Evolutionary conservation across 169 alveolate species (phyloP).

Genomic region (Eimeria praecox): DNA sequence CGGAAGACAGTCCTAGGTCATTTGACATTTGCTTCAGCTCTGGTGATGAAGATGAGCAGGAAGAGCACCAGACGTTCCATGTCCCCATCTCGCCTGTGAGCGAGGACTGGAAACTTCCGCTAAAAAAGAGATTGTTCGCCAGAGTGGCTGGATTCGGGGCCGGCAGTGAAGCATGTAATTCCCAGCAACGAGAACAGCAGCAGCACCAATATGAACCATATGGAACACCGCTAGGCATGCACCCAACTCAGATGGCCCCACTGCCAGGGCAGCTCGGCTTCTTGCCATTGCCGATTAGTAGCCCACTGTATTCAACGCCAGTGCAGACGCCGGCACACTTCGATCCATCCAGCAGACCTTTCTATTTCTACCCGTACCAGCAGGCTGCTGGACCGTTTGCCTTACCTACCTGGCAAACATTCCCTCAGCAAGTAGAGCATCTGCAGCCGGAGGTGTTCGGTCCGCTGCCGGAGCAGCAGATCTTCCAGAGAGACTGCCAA

Average conservation of each 20-base stretch:
- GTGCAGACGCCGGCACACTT: neutral
- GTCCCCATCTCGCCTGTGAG: neutral
- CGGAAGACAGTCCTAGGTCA: neutral
- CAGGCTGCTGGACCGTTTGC: neutral
- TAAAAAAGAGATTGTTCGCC: neutral
- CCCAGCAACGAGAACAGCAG: neutral
- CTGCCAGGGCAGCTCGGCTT: neutral
- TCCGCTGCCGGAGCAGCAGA: conserved; percentile 1
- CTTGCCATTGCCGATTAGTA: neutral
- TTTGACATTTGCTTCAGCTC: neutral
- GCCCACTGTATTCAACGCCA: neutral
- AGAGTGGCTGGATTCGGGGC: neutral
- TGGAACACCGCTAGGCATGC: neutral
- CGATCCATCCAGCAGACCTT: neutral
- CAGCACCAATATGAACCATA: neutral
- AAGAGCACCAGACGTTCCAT: neutral
- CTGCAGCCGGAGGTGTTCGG: neutral
- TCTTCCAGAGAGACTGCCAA: neutral
- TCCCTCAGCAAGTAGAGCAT: neutral
- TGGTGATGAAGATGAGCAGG: neutral
- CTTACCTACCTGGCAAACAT: neutral
- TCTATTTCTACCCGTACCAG: neutral
- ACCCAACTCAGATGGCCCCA: neutral
- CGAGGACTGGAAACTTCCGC: neutral
- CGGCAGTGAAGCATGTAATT: neutral